Conservation (phyloP, 306 rosid species). For the Nissolia schottii region DNA sequence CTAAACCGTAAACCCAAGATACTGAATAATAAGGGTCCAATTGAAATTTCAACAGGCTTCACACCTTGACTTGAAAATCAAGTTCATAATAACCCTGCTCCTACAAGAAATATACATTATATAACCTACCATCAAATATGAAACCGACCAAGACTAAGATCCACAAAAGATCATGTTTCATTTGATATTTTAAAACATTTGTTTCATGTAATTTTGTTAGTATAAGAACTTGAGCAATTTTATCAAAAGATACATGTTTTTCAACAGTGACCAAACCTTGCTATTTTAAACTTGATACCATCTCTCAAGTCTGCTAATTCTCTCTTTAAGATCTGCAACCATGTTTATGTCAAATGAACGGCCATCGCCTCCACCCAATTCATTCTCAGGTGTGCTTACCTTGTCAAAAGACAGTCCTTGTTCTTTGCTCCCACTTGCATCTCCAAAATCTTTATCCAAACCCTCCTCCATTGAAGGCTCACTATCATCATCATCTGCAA, state of each 20-base stretch:
- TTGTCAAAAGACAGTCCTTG: background rate
- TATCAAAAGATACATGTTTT: too few species aligned
- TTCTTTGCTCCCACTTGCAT: background rate
- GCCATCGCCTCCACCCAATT: background rate
- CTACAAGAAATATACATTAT: background rate
- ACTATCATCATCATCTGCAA: background rate
- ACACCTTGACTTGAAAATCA: background rate
- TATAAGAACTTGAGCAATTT: too few species aligned
- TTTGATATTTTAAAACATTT: background rate
- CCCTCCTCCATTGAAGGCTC: background rate
- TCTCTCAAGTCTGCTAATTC: slow-evolving; percentile 5
- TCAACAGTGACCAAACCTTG: slow-evolving; percentile 3
- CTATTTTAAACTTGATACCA: background rate
- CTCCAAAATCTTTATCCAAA: background rate
- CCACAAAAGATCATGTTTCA: background rate
- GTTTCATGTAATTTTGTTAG: background rate
- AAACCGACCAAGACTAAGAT: too few species aligned
- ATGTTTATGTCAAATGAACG: background rate
- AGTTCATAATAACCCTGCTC: background rate
- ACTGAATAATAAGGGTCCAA: background rate
- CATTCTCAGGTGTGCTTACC: background rate
- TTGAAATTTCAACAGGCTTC: background rate
- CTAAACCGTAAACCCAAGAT: background rate
- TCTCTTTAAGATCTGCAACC: background rate
- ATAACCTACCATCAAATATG: background rate